phyloP scores from a whole-genome alignment of 1,284 basidiomycete species.

The Microbotryum intermedium region DNA sequence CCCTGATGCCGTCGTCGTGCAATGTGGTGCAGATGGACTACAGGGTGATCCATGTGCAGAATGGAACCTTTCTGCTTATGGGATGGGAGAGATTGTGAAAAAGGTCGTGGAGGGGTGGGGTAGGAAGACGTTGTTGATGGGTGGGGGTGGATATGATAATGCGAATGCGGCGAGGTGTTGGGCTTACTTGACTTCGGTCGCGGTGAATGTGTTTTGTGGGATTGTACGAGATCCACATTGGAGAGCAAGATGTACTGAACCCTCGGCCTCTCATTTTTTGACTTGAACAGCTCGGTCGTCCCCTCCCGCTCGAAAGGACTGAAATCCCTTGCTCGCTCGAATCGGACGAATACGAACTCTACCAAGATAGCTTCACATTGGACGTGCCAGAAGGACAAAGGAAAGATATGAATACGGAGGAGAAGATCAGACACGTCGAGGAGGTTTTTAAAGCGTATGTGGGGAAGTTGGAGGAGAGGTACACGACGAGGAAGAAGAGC shows the following conservation, averaged over 20 bases:
- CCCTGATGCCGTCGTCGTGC: constrained; percentile 71
- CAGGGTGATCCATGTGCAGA: constrained; percentile 63
- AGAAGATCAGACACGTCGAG: constrained; percentile 42
- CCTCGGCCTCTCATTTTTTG: not conserved
- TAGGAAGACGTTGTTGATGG: constrained; percentile 39
- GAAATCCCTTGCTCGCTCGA: constrained; percentile 53
- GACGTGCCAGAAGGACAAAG: constrained; percentile 62
- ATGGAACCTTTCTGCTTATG: constrained; percentile 66
- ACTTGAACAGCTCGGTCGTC: constrained; percentile 47
- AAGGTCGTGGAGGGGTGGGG: constrained; percentile 54
- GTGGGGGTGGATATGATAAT: constrained; percentile 64
- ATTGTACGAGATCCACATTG: too few species aligned
- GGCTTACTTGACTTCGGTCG: constrained; percentile 66
- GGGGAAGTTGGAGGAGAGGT: not conserved
- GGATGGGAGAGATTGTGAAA: constrained; percentile 58
- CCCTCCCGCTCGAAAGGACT: constrained; percentile 51
- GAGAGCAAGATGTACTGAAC: not conserved
- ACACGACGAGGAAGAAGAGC: not conserved
- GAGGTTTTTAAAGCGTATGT: constrained; percentile 30
- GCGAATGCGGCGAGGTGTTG: constrained; percentile 76
- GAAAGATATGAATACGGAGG: constrained; percentile 59
- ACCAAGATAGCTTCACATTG: constrained; percentile 67
- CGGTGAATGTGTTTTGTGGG: constrained; percentile 48
- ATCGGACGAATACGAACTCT: constrained; percentile 44
- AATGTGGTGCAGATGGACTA: constrained; percentile 78